phyloP scores from a whole-genome alignment of 495 filamentous ascomycete species.

The Elaphomyces granulatus region DNA sequence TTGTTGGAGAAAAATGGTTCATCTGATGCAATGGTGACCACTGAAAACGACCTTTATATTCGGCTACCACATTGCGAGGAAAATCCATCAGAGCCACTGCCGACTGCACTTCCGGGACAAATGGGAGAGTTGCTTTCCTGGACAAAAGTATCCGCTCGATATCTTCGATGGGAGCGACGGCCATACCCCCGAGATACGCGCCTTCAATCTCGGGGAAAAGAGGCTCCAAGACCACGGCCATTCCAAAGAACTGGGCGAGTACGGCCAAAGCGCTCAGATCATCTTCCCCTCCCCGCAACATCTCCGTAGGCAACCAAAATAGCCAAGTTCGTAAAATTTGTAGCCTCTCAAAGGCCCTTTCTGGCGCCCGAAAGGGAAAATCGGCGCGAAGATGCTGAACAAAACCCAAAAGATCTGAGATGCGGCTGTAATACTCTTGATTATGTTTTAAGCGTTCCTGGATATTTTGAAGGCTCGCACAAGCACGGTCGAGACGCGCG shows the following conservation, averaged over 20 bases:
- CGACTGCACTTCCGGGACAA: constrained; percentile 22
- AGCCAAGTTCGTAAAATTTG: constrained; percentile 81
- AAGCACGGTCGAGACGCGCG: constrained; percentile 43
- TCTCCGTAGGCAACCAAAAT: constrained; percentile 78
- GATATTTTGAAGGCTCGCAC: constrained; percentile 44
- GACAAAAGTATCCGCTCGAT: constrained; percentile 44
- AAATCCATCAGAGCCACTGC: constrained; percentile 26
- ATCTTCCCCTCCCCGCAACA: constrained; percentile 41
- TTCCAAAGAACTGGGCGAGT: constrained; percentile 82
- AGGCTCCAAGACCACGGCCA: constrained; percentile 73
- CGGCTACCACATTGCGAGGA: constrained; percentile 22
- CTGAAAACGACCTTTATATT: constrained; percentile 22
- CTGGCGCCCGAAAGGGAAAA: constrained; percentile 53
- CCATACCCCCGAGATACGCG: constrained; percentile 68
- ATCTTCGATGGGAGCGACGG: constrained; percentile 60
- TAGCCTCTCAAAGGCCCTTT: constrained; percentile 76
- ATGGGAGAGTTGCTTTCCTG: constrained; percentile 22
- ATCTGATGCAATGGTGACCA: constrained; percentile 25
- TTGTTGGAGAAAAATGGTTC: constrained; percentile 27
- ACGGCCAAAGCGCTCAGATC: constrained; percentile 36
- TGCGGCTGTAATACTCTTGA: constrained; percentile 56
- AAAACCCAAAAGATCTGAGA: constrained; percentile 69
- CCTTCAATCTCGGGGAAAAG: constrained; percentile 84
- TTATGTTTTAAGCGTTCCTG: constrained; percentile 57
- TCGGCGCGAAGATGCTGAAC: constrained; percentile 63